These are phyloP conservation scores for Henckelia pumila DNA, from an alignment of 257 asterid genomes.

Conservation along the genomic window DNA sequence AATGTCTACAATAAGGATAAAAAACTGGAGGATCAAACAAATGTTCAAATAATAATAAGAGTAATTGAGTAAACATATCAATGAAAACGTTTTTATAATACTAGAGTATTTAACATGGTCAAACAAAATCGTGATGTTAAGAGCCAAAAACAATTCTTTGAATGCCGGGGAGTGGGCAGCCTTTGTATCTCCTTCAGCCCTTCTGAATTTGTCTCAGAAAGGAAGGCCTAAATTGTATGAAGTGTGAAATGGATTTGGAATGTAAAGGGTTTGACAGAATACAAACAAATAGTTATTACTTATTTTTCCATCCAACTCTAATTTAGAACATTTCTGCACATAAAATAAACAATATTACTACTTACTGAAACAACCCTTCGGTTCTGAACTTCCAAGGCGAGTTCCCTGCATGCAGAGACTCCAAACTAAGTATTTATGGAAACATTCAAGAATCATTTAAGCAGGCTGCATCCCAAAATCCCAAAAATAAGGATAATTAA, in stretches of 20 bases:
- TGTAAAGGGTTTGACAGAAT: neutral
- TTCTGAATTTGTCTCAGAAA: constrained; percentile 5
- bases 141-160: neutral
- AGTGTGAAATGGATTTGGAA: constrained; percentile 8
- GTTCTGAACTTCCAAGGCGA: constrained; percentile 98
- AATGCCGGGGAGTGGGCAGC: neutral
- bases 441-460: constrained; percentile 22
- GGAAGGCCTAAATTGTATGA: constrained; percentile 1
- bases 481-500: neutral
- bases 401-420: constrained; percentile 70
- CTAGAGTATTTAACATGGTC: neutral
- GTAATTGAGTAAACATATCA: neutral
- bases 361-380: constrained; percentile 99
- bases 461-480: neutral
- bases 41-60: constrained; percentile 12
- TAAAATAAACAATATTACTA: constrained; percentile 30
- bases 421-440: constrained; percentile 14
- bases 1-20: constrained; percentile 51
- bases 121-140: neutral
- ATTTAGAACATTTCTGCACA: constrained; percentile 15
- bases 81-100: neutral
- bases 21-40: constrained; percentile 20
- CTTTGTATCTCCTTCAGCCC: neutral
- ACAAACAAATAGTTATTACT: constrained; percentile 8
- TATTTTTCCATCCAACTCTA: constrained; percentile 12